Conservation (phyloP, 1,284 basidiomycete genomes). For the Hypsizygus ulmarius region DNA sequence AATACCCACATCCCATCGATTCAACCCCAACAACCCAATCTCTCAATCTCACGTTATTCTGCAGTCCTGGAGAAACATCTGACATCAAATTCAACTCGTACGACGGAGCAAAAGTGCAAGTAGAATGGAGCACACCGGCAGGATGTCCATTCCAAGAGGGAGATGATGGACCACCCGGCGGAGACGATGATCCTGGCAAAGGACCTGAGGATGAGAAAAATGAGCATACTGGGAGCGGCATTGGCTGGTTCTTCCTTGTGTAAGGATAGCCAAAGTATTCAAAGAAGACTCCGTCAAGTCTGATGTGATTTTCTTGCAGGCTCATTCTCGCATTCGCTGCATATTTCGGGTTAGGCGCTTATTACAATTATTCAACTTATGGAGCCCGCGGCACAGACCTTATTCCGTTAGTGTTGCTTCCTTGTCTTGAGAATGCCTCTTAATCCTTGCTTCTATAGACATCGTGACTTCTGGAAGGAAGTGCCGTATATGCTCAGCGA, state of each 20-base stretch:
- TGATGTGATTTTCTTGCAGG: conserved; percentile 35
- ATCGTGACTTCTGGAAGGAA: conserved; percentile 85
- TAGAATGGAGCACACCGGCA: conserved; percentile 59
- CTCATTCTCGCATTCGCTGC: conserved; percentile 61
- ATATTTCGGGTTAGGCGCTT: conserved; percentile 75
- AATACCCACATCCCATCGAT: conserved; percentile 53
- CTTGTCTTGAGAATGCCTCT: neutral
- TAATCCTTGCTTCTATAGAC: conserved; percentile 40
- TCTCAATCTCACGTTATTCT: conserved; percentile 60
- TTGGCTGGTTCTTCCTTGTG: conserved; percentile 84
- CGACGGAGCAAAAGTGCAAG: conserved; percentile 47
- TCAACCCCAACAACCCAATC: conserved; percentile 47
- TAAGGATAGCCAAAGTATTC: conserved; percentile 36
- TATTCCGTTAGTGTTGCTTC: conserved; percentile 61
- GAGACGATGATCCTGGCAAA: conserved; percentile 33
- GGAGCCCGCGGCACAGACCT: conserved; percentile 77
- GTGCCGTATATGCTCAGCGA: conserved; percentile 81
- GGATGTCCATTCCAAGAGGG: conserved; percentile 48
- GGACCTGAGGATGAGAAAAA: conserved; percentile 25
- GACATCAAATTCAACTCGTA: conserved; percentile 60
- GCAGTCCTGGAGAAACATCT: conserved; percentile 39
- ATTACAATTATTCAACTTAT: conserved; percentile 82
- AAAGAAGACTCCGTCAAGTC: neutral
- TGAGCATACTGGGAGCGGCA: conserved; percentile 60
- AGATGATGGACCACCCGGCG: conserved; percentile 30